phyloP scores from a whole-genome alignment of 176 grass and related monocot species.

The Saccharum spontaneum region DNA sequence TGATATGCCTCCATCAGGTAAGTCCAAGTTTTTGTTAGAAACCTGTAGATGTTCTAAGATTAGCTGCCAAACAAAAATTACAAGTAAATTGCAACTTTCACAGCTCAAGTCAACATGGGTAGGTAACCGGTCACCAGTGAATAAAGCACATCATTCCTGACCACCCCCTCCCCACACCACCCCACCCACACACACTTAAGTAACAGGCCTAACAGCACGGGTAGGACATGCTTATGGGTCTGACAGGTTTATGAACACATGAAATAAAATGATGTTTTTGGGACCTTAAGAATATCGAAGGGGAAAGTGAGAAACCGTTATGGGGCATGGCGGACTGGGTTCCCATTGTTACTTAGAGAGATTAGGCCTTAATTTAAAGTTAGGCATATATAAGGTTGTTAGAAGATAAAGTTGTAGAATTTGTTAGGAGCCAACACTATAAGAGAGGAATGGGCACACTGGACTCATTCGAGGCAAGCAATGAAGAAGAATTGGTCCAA shows the following conservation, averaged over 20 bases:
- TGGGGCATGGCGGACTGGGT: too few relatives aligned
- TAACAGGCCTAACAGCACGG: not conserved
- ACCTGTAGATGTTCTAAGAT: slow-evolving; percentile 28
- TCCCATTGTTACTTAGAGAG: not conserved
- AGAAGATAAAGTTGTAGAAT: not conserved
- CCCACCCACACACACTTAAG: not conserved
- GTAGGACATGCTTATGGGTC: not conserved
- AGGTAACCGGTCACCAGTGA: not conserved
- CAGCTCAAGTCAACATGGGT: not conserved
- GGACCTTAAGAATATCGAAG: not conserved
- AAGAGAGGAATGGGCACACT: not conserved
- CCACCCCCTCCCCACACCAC: not conserved
- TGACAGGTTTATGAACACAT: not conserved
- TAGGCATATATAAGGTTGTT: not conserved
- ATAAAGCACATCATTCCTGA: not conserved
- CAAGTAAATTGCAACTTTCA: not conserved
- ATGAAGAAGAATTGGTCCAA: not conserved
- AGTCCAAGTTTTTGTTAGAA: slow-evolving; percentile 35
- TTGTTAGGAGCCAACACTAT: not conserved
- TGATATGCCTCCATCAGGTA: slow-evolving; percentile 53
- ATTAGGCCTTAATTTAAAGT: not conserved
- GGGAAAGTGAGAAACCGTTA: not conserved
- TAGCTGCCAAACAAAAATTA: slow-evolving; percentile 19
- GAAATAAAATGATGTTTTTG: not conserved
- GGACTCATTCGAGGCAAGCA: not conserved